Percentiles rank a stretch among this genome's conserved stretches.
phyloP scores from a whole-genome alignment of 75 land plant species.

The Azolla pinnata region DNA sequence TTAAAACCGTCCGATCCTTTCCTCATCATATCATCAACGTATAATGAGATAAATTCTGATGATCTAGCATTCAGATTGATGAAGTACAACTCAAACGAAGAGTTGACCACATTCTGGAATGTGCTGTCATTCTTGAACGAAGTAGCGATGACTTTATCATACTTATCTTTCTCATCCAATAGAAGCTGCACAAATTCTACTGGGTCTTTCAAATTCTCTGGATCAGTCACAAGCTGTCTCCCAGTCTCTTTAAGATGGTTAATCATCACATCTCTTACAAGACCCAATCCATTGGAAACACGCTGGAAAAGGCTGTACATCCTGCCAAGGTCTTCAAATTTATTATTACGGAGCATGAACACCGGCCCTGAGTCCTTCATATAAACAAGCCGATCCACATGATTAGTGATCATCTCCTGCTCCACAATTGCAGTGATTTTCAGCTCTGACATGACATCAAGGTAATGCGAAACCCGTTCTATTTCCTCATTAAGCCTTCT shows the following conservation, averaged over 20 bases:
- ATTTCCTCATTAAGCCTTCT: slow-evolving; percentile 89
- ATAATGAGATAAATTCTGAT: slow-evolving; percentile 86
- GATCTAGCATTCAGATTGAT: slow-evolving; percentile 85
- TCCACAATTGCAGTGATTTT: slow-evolving; percentile 85
- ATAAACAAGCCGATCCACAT: slow-evolving; percentile 79
- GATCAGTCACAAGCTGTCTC: slow-evolving; percentile 84
- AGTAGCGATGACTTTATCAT: slow-evolving; percentile 63
- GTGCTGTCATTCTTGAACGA: slow-evolving; percentile 89
- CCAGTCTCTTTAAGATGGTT: slow-evolving; percentile 80
- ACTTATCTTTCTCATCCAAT: slow-evolving; percentile 79
- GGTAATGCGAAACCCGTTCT: slow-evolving; percentile 80
- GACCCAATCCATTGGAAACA: slow-evolving; percentile 60
- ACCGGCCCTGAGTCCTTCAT: slow-evolving; percentile 96
- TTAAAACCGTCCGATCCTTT: slow-evolving; percentile 84
- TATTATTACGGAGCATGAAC: slow-evolving; percentile 81
- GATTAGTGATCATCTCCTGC: slow-evolving; percentile 87
- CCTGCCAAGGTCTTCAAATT: slow-evolving; percentile 77
- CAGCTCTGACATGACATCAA: slow-evolving; percentile 56
- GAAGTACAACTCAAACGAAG: slow-evolving; percentile 91
- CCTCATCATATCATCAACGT: slow-evolving; percentile 88
- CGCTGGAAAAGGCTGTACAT: slow-evolving; percentile 80
- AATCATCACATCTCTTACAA: slow-evolving; percentile 82
- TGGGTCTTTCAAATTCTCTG: slow-evolving; percentile 78
- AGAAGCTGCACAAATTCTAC: slow-evolving; percentile 93
- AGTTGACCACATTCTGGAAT: slow-evolving; percentile 94